A percentile compares a stretch with the other conserved stretches of the same genome.
Evolutionary conservation across 2,329 filamentous ascomycete genomes (phyloP).

Genomic region (Sodiomyces alkalinus): DNA sequence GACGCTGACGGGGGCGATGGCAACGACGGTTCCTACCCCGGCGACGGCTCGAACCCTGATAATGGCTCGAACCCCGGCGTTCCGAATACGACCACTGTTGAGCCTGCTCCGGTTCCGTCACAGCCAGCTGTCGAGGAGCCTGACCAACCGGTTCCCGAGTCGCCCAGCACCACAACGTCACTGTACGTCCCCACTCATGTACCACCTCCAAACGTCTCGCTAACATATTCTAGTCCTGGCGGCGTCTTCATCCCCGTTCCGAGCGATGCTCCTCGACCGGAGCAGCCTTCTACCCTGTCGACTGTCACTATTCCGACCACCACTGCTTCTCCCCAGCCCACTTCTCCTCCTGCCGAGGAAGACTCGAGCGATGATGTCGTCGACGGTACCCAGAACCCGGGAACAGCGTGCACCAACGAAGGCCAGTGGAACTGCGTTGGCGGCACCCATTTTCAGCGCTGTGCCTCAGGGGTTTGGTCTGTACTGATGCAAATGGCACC

Average conservation of each 20-base stretch:
- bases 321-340: constrained; percentile 5
- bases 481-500: constrained; percentile 29
- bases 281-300: constrained; percentile 11
- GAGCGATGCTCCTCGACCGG: constrained; percentile 6
- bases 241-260: constrained; percentile 26
- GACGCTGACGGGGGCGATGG: constrained; percentile 2
- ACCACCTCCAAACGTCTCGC: constrained; percentile 3
- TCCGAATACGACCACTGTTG: not conserved
- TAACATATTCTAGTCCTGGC: constrained; percentile 19
- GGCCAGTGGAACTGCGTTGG: constrained; percentile 44
- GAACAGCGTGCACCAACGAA: constrained; percentile 32
- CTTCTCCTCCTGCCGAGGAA: not conserved
- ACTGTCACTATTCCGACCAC: constrained; percentile 12
- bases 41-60: constrained; percentile 6
- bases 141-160: not conserved
- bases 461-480: constrained; percentile 43
- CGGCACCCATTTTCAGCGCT: constrained; percentile 44
- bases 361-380: constrained; percentile 7
- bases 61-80: not conserved
- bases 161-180: not conserved
- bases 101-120: constrained; percentile 3
- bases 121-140: constrained; percentile 15
- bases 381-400: constrained; percentile 18
- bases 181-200: constrained; percentile 1
- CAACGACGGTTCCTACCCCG: constrained; percentile 4